These are phyloP conservation scores for Avena eriantha DNA, from an alignment of 176 grass and related monocot genomes.

Conservation along the genomic window DNA sequence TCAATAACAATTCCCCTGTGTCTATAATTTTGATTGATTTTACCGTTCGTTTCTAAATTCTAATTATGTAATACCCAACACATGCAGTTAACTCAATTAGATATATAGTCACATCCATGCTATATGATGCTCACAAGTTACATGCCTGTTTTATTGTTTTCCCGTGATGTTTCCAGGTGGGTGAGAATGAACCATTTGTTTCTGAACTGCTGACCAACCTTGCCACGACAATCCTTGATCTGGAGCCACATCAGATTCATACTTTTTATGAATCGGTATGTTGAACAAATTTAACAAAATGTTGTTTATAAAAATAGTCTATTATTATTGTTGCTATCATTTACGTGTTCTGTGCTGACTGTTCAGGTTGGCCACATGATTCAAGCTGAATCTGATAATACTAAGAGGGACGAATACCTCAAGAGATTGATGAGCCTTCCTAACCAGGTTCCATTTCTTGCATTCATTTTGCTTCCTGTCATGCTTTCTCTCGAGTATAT, in stretches of 20 bases:
- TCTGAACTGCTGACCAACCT: constrained; percentile 86
- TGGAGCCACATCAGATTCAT: constrained; percentile 99
- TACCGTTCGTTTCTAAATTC: background rate
- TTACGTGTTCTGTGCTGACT: constrained; percentile 23
- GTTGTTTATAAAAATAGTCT: background rate
- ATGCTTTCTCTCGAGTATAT: background rate
- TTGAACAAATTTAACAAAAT: constrained; percentile 26
- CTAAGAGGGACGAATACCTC: constrained; percentile 97
- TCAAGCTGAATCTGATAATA: constrained; percentile 93
- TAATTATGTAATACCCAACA: background rate
- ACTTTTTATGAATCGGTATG: constrained; percentile 98
- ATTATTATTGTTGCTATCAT: constrained; percentile 30
- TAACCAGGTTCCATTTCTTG: constrained; percentile 69
- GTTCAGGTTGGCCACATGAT: constrained; percentile 97
- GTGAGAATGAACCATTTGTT: constrained; percentile 97
- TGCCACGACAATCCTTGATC: constrained; percentile 83
- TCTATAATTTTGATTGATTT: background rate
- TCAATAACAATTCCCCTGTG: constrained; percentile 2
- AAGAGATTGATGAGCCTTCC: constrained; percentile 99
- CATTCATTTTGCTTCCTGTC: constrained; percentile 27
- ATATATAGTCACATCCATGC: constrained; percentile 14
- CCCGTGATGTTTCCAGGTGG: constrained; percentile 66
- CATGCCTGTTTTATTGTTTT: constrained; percentile 21
- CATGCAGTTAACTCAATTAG: constrained; percentile 13
- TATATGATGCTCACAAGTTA: background rate